phyloP scores from a whole-genome alignment of 2,329 filamentous ascomycete species.

The Alternaria atra region DNA sequence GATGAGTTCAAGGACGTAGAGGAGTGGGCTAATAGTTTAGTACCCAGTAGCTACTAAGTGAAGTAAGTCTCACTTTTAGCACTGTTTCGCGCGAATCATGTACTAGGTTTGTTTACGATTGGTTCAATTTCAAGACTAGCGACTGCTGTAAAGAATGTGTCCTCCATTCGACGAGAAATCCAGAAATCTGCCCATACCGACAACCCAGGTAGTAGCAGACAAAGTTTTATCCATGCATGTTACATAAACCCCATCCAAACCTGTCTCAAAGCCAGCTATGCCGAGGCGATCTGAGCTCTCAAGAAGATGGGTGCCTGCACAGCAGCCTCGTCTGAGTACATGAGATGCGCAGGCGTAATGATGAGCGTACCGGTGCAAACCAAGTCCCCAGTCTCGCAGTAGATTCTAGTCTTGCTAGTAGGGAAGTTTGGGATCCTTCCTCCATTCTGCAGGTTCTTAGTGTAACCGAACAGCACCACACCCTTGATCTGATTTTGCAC shows the following conservation, averaged over 20 bases:
- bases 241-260: neutral
- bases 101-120: neutral
- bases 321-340: slow-evolving; percentile 37
- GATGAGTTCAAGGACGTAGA: slow-evolving; percentile 58
- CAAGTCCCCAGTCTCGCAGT: slow-evolving; percentile 43
- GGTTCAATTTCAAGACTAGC: neutral
- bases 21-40: slow-evolving; percentile 61
- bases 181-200: neutral
- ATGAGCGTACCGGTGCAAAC: slow-evolving; percentile 45
- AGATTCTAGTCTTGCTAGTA: slow-evolving; percentile 39
- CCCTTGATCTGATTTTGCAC: slow-evolving; percentile 45
- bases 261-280: neutral
- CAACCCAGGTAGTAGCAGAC: neutral
- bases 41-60: slow-evolving; percentile 38
- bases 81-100: neutral
- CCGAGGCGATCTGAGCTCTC: slow-evolving; percentile 4
- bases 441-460: slow-evolving; percentile 47
- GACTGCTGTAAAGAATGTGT: neutral
- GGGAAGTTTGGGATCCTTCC: slow-evolving; percentile 48
- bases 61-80: neutral
- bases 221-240: neutral
- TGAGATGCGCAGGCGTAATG: slow-evolving; percentile 42
- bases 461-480: slow-evolving; percentile 51
- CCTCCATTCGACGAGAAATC: neutral
- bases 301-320: slow-evolving; percentile 33